phyloP scores from a whole-genome alignment of 2,329 filamentous ascomycete genomes.

The Nemania bipapillata region DNA sequence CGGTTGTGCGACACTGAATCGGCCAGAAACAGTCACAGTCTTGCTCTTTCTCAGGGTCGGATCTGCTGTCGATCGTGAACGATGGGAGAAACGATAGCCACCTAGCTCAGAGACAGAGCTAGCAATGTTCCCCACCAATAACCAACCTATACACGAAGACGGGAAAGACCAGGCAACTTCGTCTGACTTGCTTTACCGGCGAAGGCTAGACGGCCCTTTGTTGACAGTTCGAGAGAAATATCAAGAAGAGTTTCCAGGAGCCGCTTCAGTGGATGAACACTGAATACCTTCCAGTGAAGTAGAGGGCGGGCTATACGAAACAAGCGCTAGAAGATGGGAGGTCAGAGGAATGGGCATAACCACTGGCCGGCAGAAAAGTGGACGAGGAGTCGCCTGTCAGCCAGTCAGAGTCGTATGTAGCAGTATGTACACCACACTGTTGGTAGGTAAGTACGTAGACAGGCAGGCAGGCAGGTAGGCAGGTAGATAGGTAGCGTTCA shows the following conservation, averaged over 20 bases:
- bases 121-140: conserved; percentile 31
- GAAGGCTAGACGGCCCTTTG: conserved; percentile 14
- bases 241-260: conserved; percentile 7
- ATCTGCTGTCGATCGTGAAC: conserved; percentile 17
- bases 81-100: conserved; percentile 2
- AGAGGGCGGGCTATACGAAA: conserved; percentile 16
- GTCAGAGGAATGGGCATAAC: conserved; percentile 26
- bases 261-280: conserved; percentile 24
- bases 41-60: not conserved
- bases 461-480: no score
- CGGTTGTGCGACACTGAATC: conserved; percentile 29
- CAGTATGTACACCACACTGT: not conserved
- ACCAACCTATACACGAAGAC: conserved; percentile 3
- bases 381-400: conserved; percentile 29
- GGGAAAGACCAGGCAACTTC: conserved; percentile 1
- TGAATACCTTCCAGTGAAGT: conserved; percentile 20
- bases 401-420: conserved; percentile 22
- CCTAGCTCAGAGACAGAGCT: not conserved
- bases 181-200: conserved; percentile 6
- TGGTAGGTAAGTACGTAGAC: not conserved
- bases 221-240: conserved; percentile 2
- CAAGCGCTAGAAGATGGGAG: conserved; percentile 21
- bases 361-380: conserved; percentile 31
- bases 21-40: conserved; percentile 21
- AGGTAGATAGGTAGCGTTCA: not conserved